Evolutionary conservation across 306 rosid species (phyloP), one percentile per base, ranked within the genome.

Genomic region (Lathyrus aphaca): DNA sequence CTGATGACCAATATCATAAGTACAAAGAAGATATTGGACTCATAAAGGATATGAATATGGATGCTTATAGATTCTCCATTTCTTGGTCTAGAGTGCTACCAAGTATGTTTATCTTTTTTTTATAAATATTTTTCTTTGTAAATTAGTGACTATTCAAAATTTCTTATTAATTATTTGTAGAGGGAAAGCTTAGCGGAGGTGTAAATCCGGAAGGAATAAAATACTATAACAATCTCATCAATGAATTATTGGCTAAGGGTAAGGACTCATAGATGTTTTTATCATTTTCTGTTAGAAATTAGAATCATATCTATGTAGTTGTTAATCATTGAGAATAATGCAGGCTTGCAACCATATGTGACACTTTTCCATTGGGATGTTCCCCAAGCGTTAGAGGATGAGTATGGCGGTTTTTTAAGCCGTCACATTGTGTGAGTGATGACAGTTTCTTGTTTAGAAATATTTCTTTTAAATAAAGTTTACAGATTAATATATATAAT

Each of bases 11-110:
- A 1, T 53, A 53, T 53, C 59, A 53, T 53, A n/a, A 14, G 4
- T 53, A 53, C 15, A 53, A 60, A 30, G 87, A 91, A 79, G 95
- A 91, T 74, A 83, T 83, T 71, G 58, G 60, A 25, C 76, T 86
- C 3, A 72, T 85, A 80, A 91, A 91, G 70, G 66, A 83, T 1
- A 76, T 91, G 79, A 76, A 78, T 5, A 53, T 74, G 53, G 92
- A 88, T 83, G 86, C 92, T 5, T 88, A 83, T 19, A 78, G 95
- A 68, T 81, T 91, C 57, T 88, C 95, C 10, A 81, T 91, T 42
- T 76, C 97, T 3, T 91, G 97, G 95, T 64, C 97, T 4, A 80
- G 92, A 85, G 27, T 88, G 10, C 45, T 88, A 6, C 89, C 97
- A 64, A 82, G 95, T 88, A 84, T 75, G 83, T n/a, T n/a, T n/a